Base-by-base conservation (phyloP, 2,329 filamentous ascomycete species). In the Coniosporium tulheliwenetii region DNA sequence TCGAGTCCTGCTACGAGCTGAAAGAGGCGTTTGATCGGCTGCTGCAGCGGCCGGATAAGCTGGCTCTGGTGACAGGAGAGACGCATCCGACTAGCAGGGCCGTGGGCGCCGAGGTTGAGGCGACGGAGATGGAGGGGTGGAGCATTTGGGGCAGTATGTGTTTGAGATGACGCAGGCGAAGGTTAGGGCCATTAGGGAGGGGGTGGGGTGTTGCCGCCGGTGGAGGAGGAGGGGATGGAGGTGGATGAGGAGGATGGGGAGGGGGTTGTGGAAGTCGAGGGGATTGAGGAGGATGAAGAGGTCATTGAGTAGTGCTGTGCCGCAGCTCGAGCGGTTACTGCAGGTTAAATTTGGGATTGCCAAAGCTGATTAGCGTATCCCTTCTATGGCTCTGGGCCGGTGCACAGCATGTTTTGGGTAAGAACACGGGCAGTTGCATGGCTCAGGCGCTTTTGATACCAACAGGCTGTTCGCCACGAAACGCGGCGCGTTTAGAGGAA, bases 81-180 rank as follows among this genome's bases (percentile, higher is more conserved):
- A 72, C 96, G 65, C 93, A 77, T 69, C 83, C 84, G 1, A 74
- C 82, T 0, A 59, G 70, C 41, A 69, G 84, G 36, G 53, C 55
- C 4, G 40, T 57, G 13, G 65, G 67, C 8, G 68, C 67, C 13
- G 65, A 68, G 5, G 55, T 65, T 5, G 71, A 71, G 10, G 71
- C 75, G 51, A 79, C 77, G 1, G 69, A 76, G 14, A 96, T 98
- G 84, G 83, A 89, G 51, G 76, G 30, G 79, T 96, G 1, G 89
- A 98, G 65, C 91, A 98, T 64, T 61, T 98, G 31, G 91, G 91
- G 0, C 82, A 94, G 62, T 98, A 95, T 59, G 89, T 98, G 15
- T 94, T 77, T 57, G 85, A 98, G 60, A 98, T 98, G 85, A 93
- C 86, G 3, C 75, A 81, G 53, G 76, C 77, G 7, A 81, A 79